Evolutionary conservation across 371 early-diverging fungal genomes (phyloP).

Genomic region (Zychaea mexicana): DNA sequence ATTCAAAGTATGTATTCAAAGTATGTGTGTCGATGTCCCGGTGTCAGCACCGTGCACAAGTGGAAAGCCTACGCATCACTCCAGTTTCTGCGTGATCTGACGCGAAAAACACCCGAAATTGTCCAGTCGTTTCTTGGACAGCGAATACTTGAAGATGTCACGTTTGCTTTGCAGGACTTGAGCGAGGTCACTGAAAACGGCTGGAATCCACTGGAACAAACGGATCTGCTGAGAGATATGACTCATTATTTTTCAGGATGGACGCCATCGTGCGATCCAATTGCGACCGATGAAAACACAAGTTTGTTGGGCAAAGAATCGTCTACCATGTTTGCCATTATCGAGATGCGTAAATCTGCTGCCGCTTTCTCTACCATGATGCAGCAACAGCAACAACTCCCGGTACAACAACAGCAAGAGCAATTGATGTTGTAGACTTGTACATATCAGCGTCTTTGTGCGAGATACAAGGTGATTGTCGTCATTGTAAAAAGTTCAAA

Average conservation of each 20-base stretch:
- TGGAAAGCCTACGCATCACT: constrained; percentile 29
- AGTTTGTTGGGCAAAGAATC: constrained; percentile 22
- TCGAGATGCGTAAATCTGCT: constrained; percentile 16
- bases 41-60: constrained; percentile 12
- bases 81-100: constrained; percentile 10
- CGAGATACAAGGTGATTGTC: no score
- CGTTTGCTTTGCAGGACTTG: constrained; percentile 10
- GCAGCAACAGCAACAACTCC: not conserved
- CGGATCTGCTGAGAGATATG: constrained; percentile 4
- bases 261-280: constrained; percentile 18
- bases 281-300: constrained; percentile 9
- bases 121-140: constrained; percentile 1
- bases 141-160: not conserved
- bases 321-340: constrained; percentile 22
- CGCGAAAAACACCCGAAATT: constrained; percentile 3
- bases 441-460: no score
- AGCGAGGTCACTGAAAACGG: constrained; percentile 13
- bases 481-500: no score
- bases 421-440: not conserved
- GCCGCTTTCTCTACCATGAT: not conserved
- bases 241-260: constrained; percentile 20
- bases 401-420: not conserved
- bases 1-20: constrained; percentile 4
- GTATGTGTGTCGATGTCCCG: constrained; percentile 12
- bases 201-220: constrained; percentile 14